phyloP scores from a whole-genome alignment of 2,329 filamentous ascomycete species.

The Microsporum canis region DNA sequence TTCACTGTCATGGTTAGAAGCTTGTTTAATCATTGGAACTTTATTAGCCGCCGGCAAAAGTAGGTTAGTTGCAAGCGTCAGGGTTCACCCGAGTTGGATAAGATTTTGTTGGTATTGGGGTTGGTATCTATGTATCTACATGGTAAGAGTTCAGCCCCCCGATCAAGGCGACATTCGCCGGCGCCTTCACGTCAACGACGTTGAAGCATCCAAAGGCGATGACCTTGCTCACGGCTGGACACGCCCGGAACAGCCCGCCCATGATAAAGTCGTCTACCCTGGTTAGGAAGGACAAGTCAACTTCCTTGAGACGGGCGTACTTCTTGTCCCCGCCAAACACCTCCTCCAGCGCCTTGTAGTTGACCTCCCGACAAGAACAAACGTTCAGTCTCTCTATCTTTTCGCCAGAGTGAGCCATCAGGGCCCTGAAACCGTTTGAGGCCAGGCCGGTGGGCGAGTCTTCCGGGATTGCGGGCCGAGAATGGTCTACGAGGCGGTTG shows the following conservation, averaged over 20 bases:
- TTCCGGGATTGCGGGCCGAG: slow-evolving; percentile 47
- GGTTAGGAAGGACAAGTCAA: slow-evolving; percentile 62
- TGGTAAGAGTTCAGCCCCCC: slow-evolving; percentile 44
- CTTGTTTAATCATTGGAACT: too few relatives aligned
- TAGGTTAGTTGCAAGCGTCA: too few relatives aligned
- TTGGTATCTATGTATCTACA: not conserved
- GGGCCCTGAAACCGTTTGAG: slow-evolving; percentile 60
- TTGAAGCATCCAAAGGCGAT: slow-evolving; percentile 54
- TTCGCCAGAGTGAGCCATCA: slow-evolving; percentile 73
- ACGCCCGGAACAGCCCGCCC: slow-evolving; percentile 35
- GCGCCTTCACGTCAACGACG: slow-evolving; percentile 45
- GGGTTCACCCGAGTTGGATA: too few relatives aligned
- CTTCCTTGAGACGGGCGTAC: slow-evolving; percentile 49
- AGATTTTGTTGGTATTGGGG: too few relatives aligned
- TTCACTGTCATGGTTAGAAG: too few relatives aligned
- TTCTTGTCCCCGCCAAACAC: slow-evolving; percentile 48
- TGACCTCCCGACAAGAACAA: slow-evolving; percentile 75
- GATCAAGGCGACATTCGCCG: slow-evolving; percentile 47
- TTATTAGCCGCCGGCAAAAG: too few relatives aligned
- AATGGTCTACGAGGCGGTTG: slow-evolving; percentile 64
- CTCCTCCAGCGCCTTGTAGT: slow-evolving; percentile 57
- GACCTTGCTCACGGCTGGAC: slow-evolving; percentile 41
- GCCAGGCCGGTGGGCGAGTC: slow-evolving; percentile 51
- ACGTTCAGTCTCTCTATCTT: slow-evolving; percentile 59
- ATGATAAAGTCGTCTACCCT: slow-evolving; percentile 36